Evolutionary conservation across 2,329 filamentous ascomycete species (phyloP).

Genomic region (Phaeosphaeria sp.): DNA sequence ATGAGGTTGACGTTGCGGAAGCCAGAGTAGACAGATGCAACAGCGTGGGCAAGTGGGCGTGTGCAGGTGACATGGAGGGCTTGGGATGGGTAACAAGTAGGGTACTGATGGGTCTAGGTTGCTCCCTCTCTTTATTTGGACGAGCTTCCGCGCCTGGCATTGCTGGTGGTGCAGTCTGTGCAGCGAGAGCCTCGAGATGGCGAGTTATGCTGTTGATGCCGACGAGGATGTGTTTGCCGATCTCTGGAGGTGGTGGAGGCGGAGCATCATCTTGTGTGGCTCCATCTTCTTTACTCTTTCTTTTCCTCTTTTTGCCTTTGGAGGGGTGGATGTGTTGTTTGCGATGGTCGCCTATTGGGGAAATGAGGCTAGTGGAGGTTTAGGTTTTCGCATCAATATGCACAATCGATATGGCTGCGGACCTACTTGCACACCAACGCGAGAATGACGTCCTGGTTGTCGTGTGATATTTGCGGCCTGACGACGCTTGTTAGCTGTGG

Average conservation of each 20-base stretch:
- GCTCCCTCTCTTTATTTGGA: neutral
- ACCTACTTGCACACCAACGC: slow-evolving; percentile 71
- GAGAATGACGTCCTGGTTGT: slow-evolving; percentile 69
- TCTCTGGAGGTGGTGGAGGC: slow-evolving; percentile 52
- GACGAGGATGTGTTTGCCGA: slow-evolving; percentile 65
- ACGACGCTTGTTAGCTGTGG: too few species aligned
- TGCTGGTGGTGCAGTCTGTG: slow-evolving; percentile 23
- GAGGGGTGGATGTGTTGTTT: slow-evolving; percentile 61
- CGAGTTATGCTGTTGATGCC: slow-evolving; percentile 70
- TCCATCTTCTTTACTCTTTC: slow-evolving; percentile 24
- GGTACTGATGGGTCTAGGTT: slow-evolving; percentile 22
- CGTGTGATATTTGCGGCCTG: slow-evolving; percentile 66
- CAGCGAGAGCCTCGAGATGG: slow-evolving; percentile 58
- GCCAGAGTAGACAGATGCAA: slow-evolving; percentile 31
- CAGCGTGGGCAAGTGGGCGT: slow-evolving; percentile 44
- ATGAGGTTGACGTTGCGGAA: slow-evolving; percentile 3
- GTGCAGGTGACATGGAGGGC: slow-evolving; percentile 38
- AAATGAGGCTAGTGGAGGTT: slow-evolving; percentile 59
- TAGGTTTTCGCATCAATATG: neutral
- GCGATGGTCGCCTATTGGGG: slow-evolving; percentile 69
- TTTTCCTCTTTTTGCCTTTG: slow-evolving; percentile 61
- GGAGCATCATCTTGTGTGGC: slow-evolving; percentile 5
- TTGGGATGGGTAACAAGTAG: slow-evolving; percentile 43
- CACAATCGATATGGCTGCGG: slow-evolving; percentile 3
- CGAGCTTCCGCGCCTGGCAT: slow-evolving; percentile 4